Evolutionary conservation across 495 filamentous ascomycete species (phyloP), one percentile per base, ranked within the genome.

Genomic region (Trichocladium uniseriatum): DNA sequence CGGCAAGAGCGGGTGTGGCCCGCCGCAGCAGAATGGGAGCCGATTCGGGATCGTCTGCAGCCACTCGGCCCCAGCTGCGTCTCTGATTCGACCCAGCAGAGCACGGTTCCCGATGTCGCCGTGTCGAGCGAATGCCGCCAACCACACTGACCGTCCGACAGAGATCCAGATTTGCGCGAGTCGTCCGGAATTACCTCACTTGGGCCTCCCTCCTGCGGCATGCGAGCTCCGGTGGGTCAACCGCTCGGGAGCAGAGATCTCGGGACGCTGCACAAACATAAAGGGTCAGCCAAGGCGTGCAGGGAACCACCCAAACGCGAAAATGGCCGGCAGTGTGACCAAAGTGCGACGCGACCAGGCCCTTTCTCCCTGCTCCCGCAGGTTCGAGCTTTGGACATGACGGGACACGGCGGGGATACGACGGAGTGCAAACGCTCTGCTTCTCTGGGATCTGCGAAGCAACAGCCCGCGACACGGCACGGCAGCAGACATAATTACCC

Each of bases 1-100:
- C 41, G 52, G 46, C 42, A 45, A 35, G 10, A 38, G 45, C 35
- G 40, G 15, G 16, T 32, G 29, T 34, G 43, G 38, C 36, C 44
- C 29, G 42, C 38, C 51, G 48, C 31, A 14, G 39, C 22, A 21
- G n/a, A n/a, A n/a, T 20, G 29, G 47, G 35, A 42, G 51, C 53
- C 56, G 56, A 54, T 50, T 57, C 59, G 56, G 59, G 49, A 59
- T 35, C 45, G 38, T 24, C 36, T 57, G 53, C 53, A 62, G 50
- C 59, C 59, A 50, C 53, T 59, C 59, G 55, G 54, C 45, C 20
- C 20, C n/a, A 49, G 42, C 27, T 20, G 14, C 28, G 11, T 11
- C 24, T 43, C 43, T 52, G 44, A 50, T 58, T 43, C 51, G 45
- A 53, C 35, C 34, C 35, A 24, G 28, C 37, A 24, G 43, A 38